A percentile compares a stretch with the other conserved stretches of the same genome.
These are phyloP conservation scores for Wickerhamiella sorbophila DNA, from an alignment of 805 yeast genomes.

Conservation along the genomic window DNA sequence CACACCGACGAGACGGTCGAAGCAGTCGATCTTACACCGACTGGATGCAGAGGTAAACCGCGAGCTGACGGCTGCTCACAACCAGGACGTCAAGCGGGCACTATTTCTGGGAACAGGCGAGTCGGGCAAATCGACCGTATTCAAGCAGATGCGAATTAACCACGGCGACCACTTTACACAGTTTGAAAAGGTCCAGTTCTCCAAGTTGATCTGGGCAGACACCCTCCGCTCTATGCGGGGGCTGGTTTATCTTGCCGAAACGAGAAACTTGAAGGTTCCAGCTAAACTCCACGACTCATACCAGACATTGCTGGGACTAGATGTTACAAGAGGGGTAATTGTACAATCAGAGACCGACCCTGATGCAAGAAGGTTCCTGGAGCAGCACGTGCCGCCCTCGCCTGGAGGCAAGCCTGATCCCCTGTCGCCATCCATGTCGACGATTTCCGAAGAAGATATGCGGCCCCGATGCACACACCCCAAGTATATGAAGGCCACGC, in stretches of 20 bases:
- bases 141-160: slow-evolving; percentile 67
- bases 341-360: slow-evolving; percentile 25
- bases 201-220: slow-evolving; percentile 88
- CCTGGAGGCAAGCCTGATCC: neutral
- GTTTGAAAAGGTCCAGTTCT: slow-evolving; percentile 65
- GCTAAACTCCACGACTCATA: neutral
- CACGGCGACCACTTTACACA: slow-evolving; percentile 77
- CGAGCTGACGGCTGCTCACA: slow-evolving; percentile 14
- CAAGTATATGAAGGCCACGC: slow-evolving; percentile 11
- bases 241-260: slow-evolving; percentile 35
- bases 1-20: no score
- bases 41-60: slow-evolving; percentile 36
- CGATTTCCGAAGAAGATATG: neutral
- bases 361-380: slow-evolving; percentile 48
- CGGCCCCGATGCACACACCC: neutral
- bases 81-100: slow-evolving; percentile 23
- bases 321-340: slow-evolving; percentile 25
- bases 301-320: slow-evolving; percentile 10
- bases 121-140: slow-evolving; percentile 65
- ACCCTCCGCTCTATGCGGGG: slow-evolving; percentile 72
- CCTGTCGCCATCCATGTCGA: neutral
- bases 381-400: neutral
- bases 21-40: slow-evolving; percentile 18
- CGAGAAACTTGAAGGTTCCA: neutral
- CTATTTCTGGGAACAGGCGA: slow-evolving; percentile 76